A percentile compares a stretch with the other conserved stretches of the same genome.
These are phyloP conservation scores for Podospora conica DNA, from an alignment of 495 filamentous ascomycete genomes.

Conservation along the genomic window DNA sequence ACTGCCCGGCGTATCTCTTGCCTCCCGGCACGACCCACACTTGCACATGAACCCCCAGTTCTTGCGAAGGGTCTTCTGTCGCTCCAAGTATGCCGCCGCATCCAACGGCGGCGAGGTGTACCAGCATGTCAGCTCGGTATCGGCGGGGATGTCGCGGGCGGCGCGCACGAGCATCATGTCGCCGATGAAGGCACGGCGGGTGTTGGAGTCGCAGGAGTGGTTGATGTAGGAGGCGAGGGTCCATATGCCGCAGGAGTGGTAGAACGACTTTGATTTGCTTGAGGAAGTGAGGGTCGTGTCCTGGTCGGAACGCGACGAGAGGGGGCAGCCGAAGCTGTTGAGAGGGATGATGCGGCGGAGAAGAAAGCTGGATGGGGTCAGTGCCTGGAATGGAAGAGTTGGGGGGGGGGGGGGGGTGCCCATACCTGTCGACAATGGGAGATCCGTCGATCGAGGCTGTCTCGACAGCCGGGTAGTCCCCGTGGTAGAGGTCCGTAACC, in stretches of 20 bases:
- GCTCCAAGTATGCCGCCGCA: conserved; percentile 4
- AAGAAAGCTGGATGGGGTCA: conserved; percentile 24
- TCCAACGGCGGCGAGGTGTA: conserved; percentile 16
- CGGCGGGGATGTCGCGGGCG: conserved; percentile 39
- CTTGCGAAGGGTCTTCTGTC: conserved; percentile 16
- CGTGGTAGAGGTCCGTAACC: conserved; percentile 41
- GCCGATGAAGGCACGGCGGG: conserved; percentile 47
- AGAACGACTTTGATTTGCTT: conserved; percentile 11
- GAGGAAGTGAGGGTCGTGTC: conserved; percentile 12
- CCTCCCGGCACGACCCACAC: not conserved
- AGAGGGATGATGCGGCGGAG: conserved; percentile 33
- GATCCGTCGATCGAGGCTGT: conserved; percentile 32
- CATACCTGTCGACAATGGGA: conserved; percentile 42
- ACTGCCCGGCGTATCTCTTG: conserved; percentile 1
- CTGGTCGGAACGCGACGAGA: no score
- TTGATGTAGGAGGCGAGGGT: conserved; percentile 47
- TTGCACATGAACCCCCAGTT: conserved; percentile 39
- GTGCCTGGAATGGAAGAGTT: no score
- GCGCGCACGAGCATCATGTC: conserved; percentile 57
- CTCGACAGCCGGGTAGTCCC: conserved; percentile 26
- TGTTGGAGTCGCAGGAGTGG: conserved; percentile 48
- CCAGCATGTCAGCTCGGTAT: conserved; percentile 10
- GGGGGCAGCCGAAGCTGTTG: conserved; percentile 40
- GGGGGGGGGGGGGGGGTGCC: not conserved
- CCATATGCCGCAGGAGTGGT: conserved; percentile 8